Base-by-base conservation (phyloP, 2,329 filamentous ascomycete species). In the Ilyonectria destructans region DNA sequence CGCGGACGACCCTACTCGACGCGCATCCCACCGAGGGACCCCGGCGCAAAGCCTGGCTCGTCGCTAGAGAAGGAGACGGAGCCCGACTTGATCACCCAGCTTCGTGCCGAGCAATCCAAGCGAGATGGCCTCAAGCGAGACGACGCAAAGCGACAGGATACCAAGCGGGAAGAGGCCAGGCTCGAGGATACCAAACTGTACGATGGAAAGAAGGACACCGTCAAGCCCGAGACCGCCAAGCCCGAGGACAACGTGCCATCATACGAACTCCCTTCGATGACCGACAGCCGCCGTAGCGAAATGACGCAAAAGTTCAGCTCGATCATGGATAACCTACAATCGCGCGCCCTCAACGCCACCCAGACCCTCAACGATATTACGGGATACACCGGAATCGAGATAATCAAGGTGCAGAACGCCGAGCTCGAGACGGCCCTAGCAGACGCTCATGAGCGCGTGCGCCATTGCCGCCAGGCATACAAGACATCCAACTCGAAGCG, bases 291-390 rank as follows among this genome's bases (percentile, higher is more conserved):
- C 10, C 77, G 81, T 23, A 78, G 71, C 71, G 74, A 77, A 12
- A 29, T 83, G 46, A 79, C 78, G 40, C 77, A 80, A 68, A 77
- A 69, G 43, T 80, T 82, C 60, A 80, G 77, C 65, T 59, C 67
- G 45, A 84, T 97, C 79, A 97, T 98, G 93, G 96, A 99, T 83
- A 91, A 93, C 71, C 80, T 98, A 21, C 94, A 98, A 78, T 89
- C 92, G 35, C 95, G 96, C 75, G 88, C 97, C 52, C 92, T 97
- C 71, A 88, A 92, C 58, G 95, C 95, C 4, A 94, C 94, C 2
- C 93, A 96, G 79, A 92, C 93, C 67, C 89, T 99, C 81, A 99
- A 98, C 82, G 94, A 95, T 76, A 89, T 98, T 61, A 99, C 96
- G 2, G 96, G 96, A 72, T 99, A 98, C 85, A 93, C 93, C 1